phyloP scores from a whole-genome alignment of 106 monocot species.

The Acorus gramineus region DNA sequence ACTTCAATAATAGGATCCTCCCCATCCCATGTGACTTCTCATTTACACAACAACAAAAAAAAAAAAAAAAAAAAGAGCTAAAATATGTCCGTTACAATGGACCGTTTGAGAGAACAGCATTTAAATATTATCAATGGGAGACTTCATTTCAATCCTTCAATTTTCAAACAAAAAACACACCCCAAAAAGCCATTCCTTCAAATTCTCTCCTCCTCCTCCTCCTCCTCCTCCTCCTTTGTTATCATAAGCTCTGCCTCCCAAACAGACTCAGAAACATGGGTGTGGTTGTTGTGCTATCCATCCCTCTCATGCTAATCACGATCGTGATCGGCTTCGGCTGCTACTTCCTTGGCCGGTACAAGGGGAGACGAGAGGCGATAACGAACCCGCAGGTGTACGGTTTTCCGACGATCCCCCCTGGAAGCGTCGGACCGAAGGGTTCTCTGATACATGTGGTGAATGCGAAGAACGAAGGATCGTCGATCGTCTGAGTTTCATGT shows the following conservation, averaged over 20 bases:
- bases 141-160: too few relatives aligned
- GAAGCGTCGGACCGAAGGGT: not conserved
- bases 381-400: constrained; percentile 28
- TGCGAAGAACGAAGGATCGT: constrained; percentile 11
- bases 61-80: too few relatives aligned
- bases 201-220: not conserved
- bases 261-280: constrained; percentile 15
- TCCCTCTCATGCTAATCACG: constrained; percentile 41
- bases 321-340: constrained; percentile 56
- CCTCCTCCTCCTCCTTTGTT: not conserved
- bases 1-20: too few relatives aligned
- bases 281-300: constrained; percentile 34
- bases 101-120: too few relatives aligned
- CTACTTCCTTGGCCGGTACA: constrained; percentile 40
- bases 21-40: too few relatives aligned
- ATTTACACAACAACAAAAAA: too few relatives aligned
- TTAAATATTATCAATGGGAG: too few relatives aligned
- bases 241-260: not conserved
- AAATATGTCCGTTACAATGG: too few relatives aligned
- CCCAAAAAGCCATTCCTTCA: not conserved
- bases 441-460: not conserved
- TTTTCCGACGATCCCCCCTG: constrained; percentile 27
- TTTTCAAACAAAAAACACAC: too few relatives aligned
- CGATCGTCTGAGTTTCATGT: constrained; percentile 4
- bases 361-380: constrained; percentile 26